These are phyloP conservation scores for Phlebiopsis flavidoalba DNA, from an alignment of 768 basidiomycete species.

Conservation along the genomic window DNA sequence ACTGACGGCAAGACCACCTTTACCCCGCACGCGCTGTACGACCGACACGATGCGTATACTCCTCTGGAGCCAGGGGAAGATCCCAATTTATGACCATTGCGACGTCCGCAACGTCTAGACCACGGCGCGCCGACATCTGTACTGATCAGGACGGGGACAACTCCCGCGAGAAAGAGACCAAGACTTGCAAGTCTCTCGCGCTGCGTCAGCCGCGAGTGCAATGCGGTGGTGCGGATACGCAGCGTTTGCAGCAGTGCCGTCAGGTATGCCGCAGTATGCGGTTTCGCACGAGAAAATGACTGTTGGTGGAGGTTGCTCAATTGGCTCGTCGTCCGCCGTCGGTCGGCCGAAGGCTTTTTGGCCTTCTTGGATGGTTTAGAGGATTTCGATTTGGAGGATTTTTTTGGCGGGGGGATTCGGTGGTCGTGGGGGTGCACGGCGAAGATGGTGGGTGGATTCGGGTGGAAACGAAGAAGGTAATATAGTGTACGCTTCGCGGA, in stretches of 20 bases:
- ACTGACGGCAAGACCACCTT: conserved; percentile 86
- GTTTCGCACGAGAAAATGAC: conserved; percentile 89
- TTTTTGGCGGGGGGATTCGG: conserved; percentile 44
- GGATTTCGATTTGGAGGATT: conserved; percentile 18
- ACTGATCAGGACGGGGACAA: conserved; percentile 87
- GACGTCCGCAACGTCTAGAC: conserved; percentile 94
- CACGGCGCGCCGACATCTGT: conserved; percentile 96
- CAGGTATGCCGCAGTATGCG: conserved; percentile 88
- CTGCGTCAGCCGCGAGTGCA: conserved; percentile 93
- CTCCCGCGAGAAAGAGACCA: conserved; percentile 78
- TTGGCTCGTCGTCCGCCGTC: conserved; percentile 47
- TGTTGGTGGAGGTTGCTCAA: conserved; percentile 84
- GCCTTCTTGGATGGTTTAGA: conserved; percentile 26
- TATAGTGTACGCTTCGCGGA: conserved; percentile 86
- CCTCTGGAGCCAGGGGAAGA: conserved; percentile 82
- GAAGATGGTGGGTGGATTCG: conserved; percentile 64
- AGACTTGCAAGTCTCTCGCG: conserved; percentile 81
- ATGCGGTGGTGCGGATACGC: conserved; percentile 76
- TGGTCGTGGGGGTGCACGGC: conserved; percentile 59
- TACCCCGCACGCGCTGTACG: conserved; percentile 88
- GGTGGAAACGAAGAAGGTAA: conserved; percentile 88
- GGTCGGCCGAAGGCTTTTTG: conserved; percentile 19
- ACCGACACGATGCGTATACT: conserved; percentile 95
- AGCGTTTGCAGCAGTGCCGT: conserved; percentile 73
- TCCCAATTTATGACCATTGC: conserved; percentile 98